These are phyloP conservation scores for Globisporangium lucens DNA, from an alignment of 352 stramenopile genomes.

Conservation along the genomic window DNA sequence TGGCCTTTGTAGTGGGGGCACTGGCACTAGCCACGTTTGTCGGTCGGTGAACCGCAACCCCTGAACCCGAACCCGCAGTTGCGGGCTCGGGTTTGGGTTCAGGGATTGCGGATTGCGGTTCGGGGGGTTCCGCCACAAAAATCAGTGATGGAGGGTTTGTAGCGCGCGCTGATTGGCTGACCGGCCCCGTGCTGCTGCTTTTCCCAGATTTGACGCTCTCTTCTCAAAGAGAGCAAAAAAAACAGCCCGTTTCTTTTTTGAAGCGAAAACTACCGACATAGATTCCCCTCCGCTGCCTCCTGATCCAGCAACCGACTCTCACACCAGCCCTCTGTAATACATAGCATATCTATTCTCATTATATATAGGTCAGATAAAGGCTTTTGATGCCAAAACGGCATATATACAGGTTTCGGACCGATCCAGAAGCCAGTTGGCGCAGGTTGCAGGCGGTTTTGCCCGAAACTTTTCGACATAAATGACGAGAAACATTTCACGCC, in stretches of 20 bases:
- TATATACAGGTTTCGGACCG: neutral
- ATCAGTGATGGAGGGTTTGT: neutral
- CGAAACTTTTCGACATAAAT: neutral
- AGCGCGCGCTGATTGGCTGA: neutral
- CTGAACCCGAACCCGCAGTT: no score
- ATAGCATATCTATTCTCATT: neutral
- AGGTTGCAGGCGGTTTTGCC: neutral
- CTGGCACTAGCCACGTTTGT: no score
- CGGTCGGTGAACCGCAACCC: no score
- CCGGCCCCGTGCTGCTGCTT: neutral
- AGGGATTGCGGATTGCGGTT: neutral
- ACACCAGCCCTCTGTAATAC: neutral
- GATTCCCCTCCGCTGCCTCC: neutral
- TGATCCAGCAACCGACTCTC: neutral
- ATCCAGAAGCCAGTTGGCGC: neutral
- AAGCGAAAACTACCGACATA: neutral
- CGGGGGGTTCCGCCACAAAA: neutral
- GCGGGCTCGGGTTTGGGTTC: no score
- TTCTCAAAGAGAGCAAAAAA: neutral
- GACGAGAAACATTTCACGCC: neutral
- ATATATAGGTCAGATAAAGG: neutral
- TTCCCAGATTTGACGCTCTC: constrained; percentile 1
- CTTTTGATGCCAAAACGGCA: no score
- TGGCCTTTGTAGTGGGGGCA: no score
- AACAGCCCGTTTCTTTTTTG: constrained; percentile 2